These are phyloP conservation scores for Colletotrichum sp. DNA, from an alignment of 2,329 filamentous ascomycete species.

Conservation along the genomic window DNA sequence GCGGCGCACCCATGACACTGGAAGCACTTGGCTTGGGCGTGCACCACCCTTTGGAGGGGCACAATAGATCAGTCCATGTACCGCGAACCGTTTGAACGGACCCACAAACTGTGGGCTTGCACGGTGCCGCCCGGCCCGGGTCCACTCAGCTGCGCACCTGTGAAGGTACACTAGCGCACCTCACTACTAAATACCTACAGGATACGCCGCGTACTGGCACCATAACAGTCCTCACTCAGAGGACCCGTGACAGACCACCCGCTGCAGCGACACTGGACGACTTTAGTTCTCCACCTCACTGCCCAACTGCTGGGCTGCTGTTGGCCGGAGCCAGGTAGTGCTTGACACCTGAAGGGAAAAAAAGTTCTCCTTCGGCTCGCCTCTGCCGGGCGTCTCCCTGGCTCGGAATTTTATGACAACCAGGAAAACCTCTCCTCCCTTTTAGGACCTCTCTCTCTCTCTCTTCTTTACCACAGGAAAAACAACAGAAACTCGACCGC, in stretches of 20 bases:
- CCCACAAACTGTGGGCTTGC: neutral
- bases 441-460: neutral
- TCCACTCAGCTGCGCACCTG: neutral
- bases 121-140: neutral
- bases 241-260: neutral
- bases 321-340: neutral
- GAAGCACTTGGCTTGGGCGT: neutral
- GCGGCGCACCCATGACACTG: neutral
- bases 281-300: neutral
- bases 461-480: neutral
- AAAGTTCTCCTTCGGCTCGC: neutral
- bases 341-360: neutral
- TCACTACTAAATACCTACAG: neutral
- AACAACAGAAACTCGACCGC: neutral
- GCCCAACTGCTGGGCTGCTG: neutral
- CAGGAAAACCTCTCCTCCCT: constrained; percentile 13
- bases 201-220: neutral
- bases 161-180: neutral
- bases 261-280: neutral
- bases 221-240: neutral
- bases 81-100: neutral
- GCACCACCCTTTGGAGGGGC: neutral
- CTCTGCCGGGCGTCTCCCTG: constrained; percentile 5
- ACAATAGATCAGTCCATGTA: neutral
- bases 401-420: constrained; percentile 9